phyloP scores from a whole-genome alignment of 179 eudicot genomes.

The Beta lomatogona region DNA sequence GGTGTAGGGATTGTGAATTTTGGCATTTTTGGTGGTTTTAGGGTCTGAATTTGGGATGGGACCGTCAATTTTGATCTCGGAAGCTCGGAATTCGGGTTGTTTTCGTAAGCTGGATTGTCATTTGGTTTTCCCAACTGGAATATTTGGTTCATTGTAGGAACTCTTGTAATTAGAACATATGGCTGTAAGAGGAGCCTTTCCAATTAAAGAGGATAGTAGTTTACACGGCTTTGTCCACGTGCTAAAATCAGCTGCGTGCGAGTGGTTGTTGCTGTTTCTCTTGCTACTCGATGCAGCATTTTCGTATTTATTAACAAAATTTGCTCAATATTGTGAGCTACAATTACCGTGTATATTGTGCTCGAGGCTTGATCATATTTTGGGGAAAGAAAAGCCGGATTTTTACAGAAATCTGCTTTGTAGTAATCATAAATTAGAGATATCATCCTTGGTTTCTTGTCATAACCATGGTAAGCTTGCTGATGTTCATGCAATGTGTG shows the following conservation, averaged over 20 bases:
- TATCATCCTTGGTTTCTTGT: conserved; percentile 66
- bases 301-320: conserved; percentile 66
- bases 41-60: conserved; percentile 46
- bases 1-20: conserved; percentile 21
- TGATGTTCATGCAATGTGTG: conserved; percentile 65
- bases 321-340: conserved; percentile 75
- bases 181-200: conserved; percentile 38
- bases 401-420: conserved; percentile 55
- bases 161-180: conserved; percentile 27
- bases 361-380: conserved; percentile 72
- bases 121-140: conserved; percentile 26
- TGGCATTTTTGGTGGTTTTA: conserved; percentile 31
- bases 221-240: conserved; percentile 39
- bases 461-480: conserved; percentile 59
- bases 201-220: conserved; percentile 38
- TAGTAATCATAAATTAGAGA: conserved; percentile 53
- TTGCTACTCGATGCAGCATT: conserved; percentile 76
- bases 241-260: conserved; percentile 64
- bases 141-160: conserved; percentile 22
- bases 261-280: conserved; percentile 75
- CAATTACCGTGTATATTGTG: conserved; percentile 76
- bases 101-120: conserved; percentile 19
- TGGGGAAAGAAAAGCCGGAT: conserved; percentile 49
- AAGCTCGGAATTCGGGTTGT: conserved; percentile 21
- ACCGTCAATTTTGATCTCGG: conserved; percentile 24